A percentile compares a stretch with the other conserved stretches of the same genome.
Evolutionary conservation across 75 land plant genomes (phyloP).

Genomic region (Cryptomeria japonica): DNA sequence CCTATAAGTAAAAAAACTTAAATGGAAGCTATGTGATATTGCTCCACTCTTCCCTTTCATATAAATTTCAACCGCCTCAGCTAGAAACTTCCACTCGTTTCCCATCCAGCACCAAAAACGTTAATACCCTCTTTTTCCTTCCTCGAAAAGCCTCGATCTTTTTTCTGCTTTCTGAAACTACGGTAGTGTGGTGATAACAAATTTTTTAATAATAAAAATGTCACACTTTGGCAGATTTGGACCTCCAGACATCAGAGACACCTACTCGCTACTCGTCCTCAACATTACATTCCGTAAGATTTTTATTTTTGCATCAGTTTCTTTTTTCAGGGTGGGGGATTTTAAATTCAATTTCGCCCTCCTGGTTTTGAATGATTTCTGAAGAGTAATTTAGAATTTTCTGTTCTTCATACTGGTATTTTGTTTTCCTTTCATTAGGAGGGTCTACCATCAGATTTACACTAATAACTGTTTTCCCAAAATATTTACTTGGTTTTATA

Average conservation of each 20-base stretch:
- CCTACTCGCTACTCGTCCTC: slow-evolving; percentile 50
- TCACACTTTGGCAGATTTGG: slow-evolving; percentile 54
- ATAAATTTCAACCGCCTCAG: neutral
- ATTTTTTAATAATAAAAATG: slow-evolving; percentile 10
- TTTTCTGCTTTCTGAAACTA: no score
- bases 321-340: neutral
- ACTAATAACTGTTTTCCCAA: no score
- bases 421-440: neutral
- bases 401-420: neutral
- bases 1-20: no score
- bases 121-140: no score
- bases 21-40: no score
- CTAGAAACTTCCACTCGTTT: neutral
- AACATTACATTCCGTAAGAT: slow-evolving; percentile 53
- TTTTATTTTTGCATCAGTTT: neutral
- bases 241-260: slow-evolving; percentile 51
- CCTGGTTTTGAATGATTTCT: neutral
- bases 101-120: neutral
- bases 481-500: no score
- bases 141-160: no score
- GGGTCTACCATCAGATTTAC: no score
- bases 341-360: no score
- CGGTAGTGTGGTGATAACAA: no score
- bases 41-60: no score
- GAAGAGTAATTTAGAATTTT: neutral